A percentile compares a stretch with the other conserved stretches of the same genome.
phyloP scores from a whole-genome alignment of 768 basidiomycete genomes.

The Mycena vulgaris region DNA sequence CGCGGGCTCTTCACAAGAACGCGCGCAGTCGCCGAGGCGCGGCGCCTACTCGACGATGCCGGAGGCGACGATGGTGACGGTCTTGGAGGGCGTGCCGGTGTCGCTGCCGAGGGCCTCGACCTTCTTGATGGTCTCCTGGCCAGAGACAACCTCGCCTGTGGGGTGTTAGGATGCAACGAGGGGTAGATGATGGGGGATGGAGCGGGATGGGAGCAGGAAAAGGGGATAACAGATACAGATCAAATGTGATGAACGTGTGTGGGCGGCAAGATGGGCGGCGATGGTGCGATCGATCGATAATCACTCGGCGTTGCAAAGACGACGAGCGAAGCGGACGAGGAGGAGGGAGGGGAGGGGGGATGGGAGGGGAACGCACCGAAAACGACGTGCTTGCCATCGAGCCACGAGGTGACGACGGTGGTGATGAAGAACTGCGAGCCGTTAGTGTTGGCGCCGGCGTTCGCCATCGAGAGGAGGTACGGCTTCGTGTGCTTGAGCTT shows the following conservation, averaged over 20 bases:
- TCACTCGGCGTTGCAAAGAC: too few species aligned
- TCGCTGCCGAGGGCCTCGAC: constrained; percentile 65
- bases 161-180: neutral
- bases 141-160: constrained; percentile 58
- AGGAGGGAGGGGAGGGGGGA: too few species aligned
- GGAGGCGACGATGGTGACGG: constrained; percentile 72
- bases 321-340: too few species aligned
- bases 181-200: neutral
- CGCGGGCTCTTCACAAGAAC: neutral
- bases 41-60: constrained; percentile 59
- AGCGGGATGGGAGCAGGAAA: too few species aligned
- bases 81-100: constrained; percentile 55
- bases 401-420: constrained; percentile 77
- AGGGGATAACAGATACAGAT: too few species aligned
- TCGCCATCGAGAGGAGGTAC: constrained; percentile 97
- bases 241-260: too few species aligned
- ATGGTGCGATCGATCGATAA: too few species aligned
- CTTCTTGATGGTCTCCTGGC: constrained; percentile 74
- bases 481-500: constrained; percentile 87
- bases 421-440: constrained; percentile 94
- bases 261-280: too few species aligned
- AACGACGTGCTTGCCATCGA: constrained; percentile 89
- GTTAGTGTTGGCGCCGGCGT: constrained; percentile 91
- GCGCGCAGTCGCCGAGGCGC: neutral
- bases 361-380: too few species aligned